Evolutionary conservation across 1,284 basidiomycete species (phyloP), one percentile per base, ranked within the genome.

Genomic region (Ganoderma sinense): DNA sequence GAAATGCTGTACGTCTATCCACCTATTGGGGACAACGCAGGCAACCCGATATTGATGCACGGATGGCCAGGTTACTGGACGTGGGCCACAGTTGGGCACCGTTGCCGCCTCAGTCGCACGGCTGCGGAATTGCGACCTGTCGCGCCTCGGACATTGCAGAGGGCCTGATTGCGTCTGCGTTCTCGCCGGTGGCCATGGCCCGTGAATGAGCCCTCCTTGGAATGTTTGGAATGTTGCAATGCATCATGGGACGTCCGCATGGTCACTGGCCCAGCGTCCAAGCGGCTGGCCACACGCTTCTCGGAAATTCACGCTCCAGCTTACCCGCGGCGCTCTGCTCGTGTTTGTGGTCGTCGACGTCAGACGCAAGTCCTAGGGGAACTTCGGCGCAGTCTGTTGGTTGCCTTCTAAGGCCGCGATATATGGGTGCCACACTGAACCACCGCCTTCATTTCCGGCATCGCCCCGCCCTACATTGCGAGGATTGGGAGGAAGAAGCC

Each of bases 221-320:
- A 51, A 18, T 33, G 53, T 33, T 33, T 51, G 11, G 10, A 51
- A 18, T 33, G 53, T 33, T 33, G 31, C 53, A 29, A 29, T 33
- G 53, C 53, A 33, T 56, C 53, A 56, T 56, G 53, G 29, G 53
- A 56, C 53, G 53, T 31, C 53, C 53, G 29, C 53, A 33, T 56
- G 53, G 53, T 5, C 53, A 56, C 31, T 16, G 53, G 53, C 2
- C 53, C 13, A 56, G 53, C 53, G 29, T 18, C 53, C 53, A 18
- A 51, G 48, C 18, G 5, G 14, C 14, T 31, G 31, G 29, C 53
- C 53, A 29, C 29, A 31, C 53, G 53, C 29, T 56, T 56, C 53
- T 56, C 53, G 53, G 53, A 20, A 20, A 56, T 33, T 33, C 29
- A 31, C 53, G 53, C 20, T 56, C 20, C 29, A 56, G 29, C 29